phyloP scores from a whole-genome alignment of 116 monocot species.

The Iris pallida region DNA sequence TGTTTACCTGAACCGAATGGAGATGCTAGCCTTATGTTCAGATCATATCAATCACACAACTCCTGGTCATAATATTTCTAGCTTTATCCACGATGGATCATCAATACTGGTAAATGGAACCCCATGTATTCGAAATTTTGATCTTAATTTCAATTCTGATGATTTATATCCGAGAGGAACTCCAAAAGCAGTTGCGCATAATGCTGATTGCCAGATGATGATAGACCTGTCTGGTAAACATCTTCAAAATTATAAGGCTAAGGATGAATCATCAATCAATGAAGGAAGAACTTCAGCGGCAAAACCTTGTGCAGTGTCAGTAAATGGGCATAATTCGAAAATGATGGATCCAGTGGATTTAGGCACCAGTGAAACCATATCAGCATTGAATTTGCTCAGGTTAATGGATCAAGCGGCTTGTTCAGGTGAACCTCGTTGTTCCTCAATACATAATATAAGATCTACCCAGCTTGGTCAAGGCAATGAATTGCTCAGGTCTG shows the following conservation, averaged over 20 bases:
- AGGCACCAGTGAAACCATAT: constrained; percentile 35
- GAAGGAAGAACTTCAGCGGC: not conserved
- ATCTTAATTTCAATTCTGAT: constrained; percentile 4
- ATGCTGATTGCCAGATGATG: not conserved
- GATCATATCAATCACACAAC: constrained; percentile 4
- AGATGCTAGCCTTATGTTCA: constrained; percentile 12
- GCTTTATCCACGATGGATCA: constrained; percentile 4
- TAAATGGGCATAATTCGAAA: constrained; percentile 4
- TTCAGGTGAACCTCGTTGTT: constrained; percentile 17
- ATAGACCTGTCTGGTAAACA: not conserved
- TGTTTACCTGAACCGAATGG: not conserved
- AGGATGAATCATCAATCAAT: not conserved
- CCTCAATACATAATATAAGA: not conserved
- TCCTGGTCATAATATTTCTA: constrained; percentile 12
- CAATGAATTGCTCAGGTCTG: constrained; percentile 2
- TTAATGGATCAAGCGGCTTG: constrained; percentile 54
- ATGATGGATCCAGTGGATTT: constrained; percentile 1
- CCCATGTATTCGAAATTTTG: not conserved
- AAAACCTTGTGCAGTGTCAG: not conserved
- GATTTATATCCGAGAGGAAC: not conserved
- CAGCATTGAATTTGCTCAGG: constrained; percentile 75
- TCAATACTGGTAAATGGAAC: not conserved
- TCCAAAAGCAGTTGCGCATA: not conserved
- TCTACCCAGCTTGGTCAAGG: constrained; percentile 8
- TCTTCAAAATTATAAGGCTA: not conserved